Base-by-base conservation (phyloP, 1,284 basidiomycete genomes). In the Moesziomyces parantarcticus region DNA sequence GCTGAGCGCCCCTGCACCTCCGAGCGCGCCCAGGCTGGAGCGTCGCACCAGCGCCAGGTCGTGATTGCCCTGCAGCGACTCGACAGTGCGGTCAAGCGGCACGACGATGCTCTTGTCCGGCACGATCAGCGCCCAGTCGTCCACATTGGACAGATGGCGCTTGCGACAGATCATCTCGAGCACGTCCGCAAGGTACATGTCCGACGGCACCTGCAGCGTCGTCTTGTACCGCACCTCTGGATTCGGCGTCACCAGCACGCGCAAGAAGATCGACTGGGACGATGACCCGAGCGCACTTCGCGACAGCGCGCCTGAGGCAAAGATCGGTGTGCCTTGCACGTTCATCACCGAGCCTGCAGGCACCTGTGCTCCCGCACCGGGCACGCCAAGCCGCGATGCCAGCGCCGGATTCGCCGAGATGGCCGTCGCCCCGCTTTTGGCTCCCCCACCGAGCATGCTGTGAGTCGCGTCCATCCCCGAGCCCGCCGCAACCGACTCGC, bases 171-270 rank as follows among this genome's bases (percentile, higher is more conserved):
- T 72, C 67, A 75, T 72, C 75, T 97, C 95, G 40, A 98, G 88
- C 1, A 95, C 92, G 84, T 99, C 95, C 58, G 94, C 92, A 88
- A 98, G 91, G 84, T 97, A 99, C 91, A 93, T 97, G n/a, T 93
- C 94, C 16, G 69, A 70, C 3, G 93, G 78, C 14, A 85, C 83
- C 36, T 84, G 76, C 14, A 86, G 50, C n/a, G 81, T 84, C 29
- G 83, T 84, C 66, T 76, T 81, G 71, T 80, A 78, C 14, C 70
- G 68, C 49, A 81, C 78, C 36, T 78, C 71, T 1, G 58, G 53
- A 26, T 79, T 78, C 1, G 79, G 76, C n/a, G 76, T 81, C 53
- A 80, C 65, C 34, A 79, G 58, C 39, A 81, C 72, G 6, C 79
- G 68, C 13, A 81, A 51, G 63, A 80, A 81, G 68, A 80, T 76